phyloP scores from a whole-genome alignment of 177 flowering plant genomes.

The Tripterygium wilfordii region DNA sequence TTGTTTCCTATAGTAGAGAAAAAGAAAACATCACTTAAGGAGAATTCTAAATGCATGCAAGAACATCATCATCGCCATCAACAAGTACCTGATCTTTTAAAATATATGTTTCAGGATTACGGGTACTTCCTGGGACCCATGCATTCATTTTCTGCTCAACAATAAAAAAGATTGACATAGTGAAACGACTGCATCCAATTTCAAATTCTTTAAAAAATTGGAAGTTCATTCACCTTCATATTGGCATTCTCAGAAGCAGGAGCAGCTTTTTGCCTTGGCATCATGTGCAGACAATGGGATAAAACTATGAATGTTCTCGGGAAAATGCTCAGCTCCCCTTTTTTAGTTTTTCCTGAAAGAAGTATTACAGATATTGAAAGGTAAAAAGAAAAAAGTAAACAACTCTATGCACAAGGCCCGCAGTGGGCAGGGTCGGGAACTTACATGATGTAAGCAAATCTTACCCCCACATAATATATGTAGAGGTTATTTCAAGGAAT shows the following conservation, averaged over 20 bases:
- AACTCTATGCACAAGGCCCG: no score
- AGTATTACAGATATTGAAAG: no score
- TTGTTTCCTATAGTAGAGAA: slow-evolving; percentile 68
- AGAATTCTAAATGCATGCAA: no score
- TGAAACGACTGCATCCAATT: background rate
- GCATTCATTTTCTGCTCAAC: slow-evolving; percentile 48
- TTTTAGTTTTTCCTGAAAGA: slow-evolving; percentile 72
- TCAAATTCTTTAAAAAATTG: background rate
- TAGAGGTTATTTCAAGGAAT: no score
- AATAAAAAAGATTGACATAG: background rate
- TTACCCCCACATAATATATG: no score
- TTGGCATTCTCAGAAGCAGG: slow-evolving; percentile 43
- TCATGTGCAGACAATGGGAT: slow-evolving; percentile 92
- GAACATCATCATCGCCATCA: no score
- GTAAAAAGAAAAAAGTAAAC: background rate
- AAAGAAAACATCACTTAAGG: slow-evolving; percentile 1
- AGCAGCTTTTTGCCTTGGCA: slow-evolving; percentile 75
- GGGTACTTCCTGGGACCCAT: slow-evolving; percentile 79
- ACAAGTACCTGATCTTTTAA: slow-evolving; percentile 85
- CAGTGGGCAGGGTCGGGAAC: no score
- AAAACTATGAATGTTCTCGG: slow-evolving; percentile 63
- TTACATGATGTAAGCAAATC: no score
- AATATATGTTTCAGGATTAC: slow-evolving; percentile 80
- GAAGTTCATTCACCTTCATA: slow-evolving; percentile 27
- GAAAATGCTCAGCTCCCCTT: slow-evolving; percentile 89